Evolutionary conservation across 305 asterid genomes (phyloP).

Genomic region (Fraxinus greggii): DNA sequence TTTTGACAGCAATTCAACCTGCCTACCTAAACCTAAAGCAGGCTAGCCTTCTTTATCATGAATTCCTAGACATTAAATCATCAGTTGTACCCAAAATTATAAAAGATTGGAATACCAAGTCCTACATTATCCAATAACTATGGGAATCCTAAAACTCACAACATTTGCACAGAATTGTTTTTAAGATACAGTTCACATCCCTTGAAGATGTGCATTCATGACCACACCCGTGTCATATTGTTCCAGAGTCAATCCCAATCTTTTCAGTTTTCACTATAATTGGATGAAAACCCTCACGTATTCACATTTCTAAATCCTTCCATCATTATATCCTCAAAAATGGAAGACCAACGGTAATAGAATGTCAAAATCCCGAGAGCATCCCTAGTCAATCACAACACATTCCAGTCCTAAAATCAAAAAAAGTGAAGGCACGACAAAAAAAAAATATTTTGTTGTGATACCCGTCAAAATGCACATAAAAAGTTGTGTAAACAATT

Average conservation of each 20-base stretch:
- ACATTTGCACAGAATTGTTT: not conserved
- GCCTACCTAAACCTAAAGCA: not conserved
- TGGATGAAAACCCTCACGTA: not conserved
- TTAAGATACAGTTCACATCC: not conserved
- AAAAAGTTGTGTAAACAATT: not conserved
- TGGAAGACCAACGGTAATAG: not conserved
- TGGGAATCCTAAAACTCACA: not conserved
- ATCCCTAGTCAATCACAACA: slow-evolving; percentile 6
- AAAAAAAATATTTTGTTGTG: not conserved
- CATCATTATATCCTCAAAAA: not conserved
- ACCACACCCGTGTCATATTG: not conserved
- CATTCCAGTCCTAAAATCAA: slow-evolving; percentile 12
- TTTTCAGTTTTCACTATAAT: slow-evolving; percentile 1
- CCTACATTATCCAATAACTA: not conserved
- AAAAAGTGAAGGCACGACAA: not conserved
- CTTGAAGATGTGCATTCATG: not conserved
- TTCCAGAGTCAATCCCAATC: not conserved
- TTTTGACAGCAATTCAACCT: not conserved
- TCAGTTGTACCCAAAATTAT: not conserved
- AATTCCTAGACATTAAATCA: not conserved
- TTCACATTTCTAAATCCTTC: not conserved
- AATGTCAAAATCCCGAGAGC: slow-evolving; percentile 7
- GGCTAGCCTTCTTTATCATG: not conserved
- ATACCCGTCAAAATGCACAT: not conserved
- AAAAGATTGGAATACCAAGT: not conserved